Base-by-base conservation (phyloP, 495 filamentous ascomycete species). In the Friedmanniomyces endolithicus region DNA sequence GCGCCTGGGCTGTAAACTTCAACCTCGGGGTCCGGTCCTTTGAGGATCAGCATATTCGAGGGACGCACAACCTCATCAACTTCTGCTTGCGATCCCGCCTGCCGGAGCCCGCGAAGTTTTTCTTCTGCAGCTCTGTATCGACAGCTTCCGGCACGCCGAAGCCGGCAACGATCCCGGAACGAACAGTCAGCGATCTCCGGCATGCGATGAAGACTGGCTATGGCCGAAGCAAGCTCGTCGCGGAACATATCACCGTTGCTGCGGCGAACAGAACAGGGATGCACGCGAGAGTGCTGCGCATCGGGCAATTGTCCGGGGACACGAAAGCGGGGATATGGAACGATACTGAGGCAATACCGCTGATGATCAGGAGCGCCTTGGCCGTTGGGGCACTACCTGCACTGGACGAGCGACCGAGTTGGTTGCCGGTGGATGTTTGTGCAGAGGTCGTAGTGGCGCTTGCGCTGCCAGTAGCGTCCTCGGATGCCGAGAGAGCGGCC, bases 1-100 rank as follows among this genome's bases (percentile, higher is more conserved):
- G 70, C 16, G 77, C 79, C 9, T 82, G 79, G 78, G 72, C 78
- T 11, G 74, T 80, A 17, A 77, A 80, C 60, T 78, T 79, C 71
- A 75, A 77, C 52, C 66, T 80, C 14, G 50, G 53, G 7, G 55
- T 74, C 22, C 51, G 50, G 12, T 68, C 65, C 41, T 74, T 74
- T 52, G 71, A 69, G 43, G 63, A 69, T 14, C 66, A 75, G 0
- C 73, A 78, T 51, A 71, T 81, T 54, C 62, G 63, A 14, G 78
- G 76, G 0, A 60, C 79, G 0, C 57, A 75, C 52, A 76, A 80
- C 53, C 72, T 83, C 0, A 63, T 81, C 33, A 67, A 77, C 4
- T 65, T 81, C 50, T 80, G 78, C 6, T 63, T 82, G 0, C 68
- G 68, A 0, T 74, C 73, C 6, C 55, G 61, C 8, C 64, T 63